Base-by-base conservation (phyloP, 2,329 filamentous ascomycete species). In the Lachnellula hyalina region DNA sequence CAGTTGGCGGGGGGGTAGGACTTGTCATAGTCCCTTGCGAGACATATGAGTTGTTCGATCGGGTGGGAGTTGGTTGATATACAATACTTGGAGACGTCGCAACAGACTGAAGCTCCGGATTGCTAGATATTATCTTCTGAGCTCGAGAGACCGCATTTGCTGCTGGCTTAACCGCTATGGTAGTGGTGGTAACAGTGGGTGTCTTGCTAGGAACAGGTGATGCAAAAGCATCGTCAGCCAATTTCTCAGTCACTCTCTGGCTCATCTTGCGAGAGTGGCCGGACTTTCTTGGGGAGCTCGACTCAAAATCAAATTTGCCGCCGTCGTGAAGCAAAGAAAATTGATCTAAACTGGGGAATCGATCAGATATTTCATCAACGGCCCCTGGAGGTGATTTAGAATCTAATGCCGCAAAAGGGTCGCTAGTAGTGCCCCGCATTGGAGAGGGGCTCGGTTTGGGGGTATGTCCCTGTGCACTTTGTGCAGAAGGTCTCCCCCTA, bases 401-500 rank as follows among this genome's bases (percentile, higher is more conserved):
- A 69, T 99, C 94, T 25, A 99, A 79, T 0, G 90, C 90, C 17
- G 90, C 90, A 69, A 97, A 99, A 0, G 94, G 94, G 70, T 99
- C 94, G 47, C 82, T 84, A 25, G 80, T 78, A 1, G 84, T 81
- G 42, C 86, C 84, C 60, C 85, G 81, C 62, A 84, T 81, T 0
- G 90, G 87, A 5, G 89, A 90, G 7, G 84, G 80, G 63, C 75
- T 86, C 51, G 80, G 81, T 66, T 83, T 85, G 55, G 60, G 40
- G 75, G 70, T 63, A 65, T 75, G 62, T 49, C 72, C 67, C 54
- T 76, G 75, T 25, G 73, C 70, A 55, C 72, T 67, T 54, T 76
- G 75, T 23, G 73, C 79, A 4, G 78, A 77, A 5, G 91, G 88
- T 58, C 90, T 80, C 4, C 94, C 94, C 73, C 94, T 82, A 57